Base-by-base conservation (phyloP, 495 filamentous ascomycete species). In the Glutinoglossum americanum region DNA sequence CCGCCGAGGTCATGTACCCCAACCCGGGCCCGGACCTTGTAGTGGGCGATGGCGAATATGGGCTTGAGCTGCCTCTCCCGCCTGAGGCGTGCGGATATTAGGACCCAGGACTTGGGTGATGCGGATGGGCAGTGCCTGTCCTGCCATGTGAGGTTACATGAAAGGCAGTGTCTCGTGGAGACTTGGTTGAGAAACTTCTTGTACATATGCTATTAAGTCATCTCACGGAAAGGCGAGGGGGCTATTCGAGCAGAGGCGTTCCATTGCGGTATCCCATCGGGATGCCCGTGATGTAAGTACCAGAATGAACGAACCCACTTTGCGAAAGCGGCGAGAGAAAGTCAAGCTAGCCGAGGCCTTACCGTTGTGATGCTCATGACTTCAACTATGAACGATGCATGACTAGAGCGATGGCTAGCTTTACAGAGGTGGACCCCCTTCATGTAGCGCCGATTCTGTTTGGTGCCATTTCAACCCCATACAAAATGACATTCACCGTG, bases 11-110 rank as follows among this genome's bases (percentile, higher is more conserved):
- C 44, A 61, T 64, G 57, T 71, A 62, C 60, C 68, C 68, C 17
- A 59, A 65, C 45, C 68, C 68, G 0, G 68, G 68, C 1, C 63
- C 66, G n/a, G 65, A 69, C 26, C 64, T 71, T 11, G 62, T 70
- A 19, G 26, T 35, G 15, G 67, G 66, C n/a, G 68, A 70, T 61
- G 65, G 65, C 5, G 63, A 57, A 55, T 69, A 69, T 57, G 58
- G 59, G 37, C 61, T 69, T 39, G 60, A 53, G 28, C 45, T 54
- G 25, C 64, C 64, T 27, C 11, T 3, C 23, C 59, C 59, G 21
- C 28, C 59, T 3, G 56, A 51, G 10, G 35, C 11, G 32, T 60
- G 58, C 32, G 58, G 58, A 2, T 60, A 45, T 23, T 45, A 45
- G 41, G 17, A 21, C 21, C 41, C 19, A 2, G 25, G 10, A n/a